A percentile compares a stretch with the other conserved stretches of the same genome.
Conservation (phyloP, 345 rosid species). For the Moricandia arvensis region DNA sequence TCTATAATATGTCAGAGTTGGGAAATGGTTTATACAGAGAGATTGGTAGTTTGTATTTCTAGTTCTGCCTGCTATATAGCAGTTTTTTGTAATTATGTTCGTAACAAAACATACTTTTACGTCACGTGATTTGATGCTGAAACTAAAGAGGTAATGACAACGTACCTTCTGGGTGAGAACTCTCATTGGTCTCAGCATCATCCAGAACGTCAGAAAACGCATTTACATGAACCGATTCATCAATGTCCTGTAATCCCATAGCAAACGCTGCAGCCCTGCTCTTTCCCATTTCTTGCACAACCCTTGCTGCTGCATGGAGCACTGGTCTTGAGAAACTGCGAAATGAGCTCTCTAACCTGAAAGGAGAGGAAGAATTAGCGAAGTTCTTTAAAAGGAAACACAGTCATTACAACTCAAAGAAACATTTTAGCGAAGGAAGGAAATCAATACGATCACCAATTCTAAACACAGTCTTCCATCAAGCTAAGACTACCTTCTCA, state of each 20-base stretch:
- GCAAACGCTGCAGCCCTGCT: conserved; percentile 97
- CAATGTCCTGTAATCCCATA: conserved; percentile 85
- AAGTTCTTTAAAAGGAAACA: conserved; percentile 14
- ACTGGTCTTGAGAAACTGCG: conserved; percentile 99
- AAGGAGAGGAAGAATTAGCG: conserved; percentile 8
- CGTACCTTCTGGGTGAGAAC: conserved; percentile 79
- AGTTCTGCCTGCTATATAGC: conserved; percentile 3
- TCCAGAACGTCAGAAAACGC: conserved; percentile 57
- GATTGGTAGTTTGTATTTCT: conserved; percentile 1
- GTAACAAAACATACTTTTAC: background rate
- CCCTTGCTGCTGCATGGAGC: conserved; percentile 98
- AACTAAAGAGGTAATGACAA: conserved; percentile 15
- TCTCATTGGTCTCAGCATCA: conserved; percentile 73
- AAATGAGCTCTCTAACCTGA: conserved; percentile 96
- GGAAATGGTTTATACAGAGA: background rate
- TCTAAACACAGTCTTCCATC: conserved; percentile 10
- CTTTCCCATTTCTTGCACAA: conserved; percentile 98
- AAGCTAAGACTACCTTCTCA: conserved; percentile 75
- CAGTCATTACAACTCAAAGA: conserved; percentile 15
- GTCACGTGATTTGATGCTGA: background rate
- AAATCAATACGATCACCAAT: conserved; percentile 13
- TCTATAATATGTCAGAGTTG: background rate
- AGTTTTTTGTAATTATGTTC: background rate
- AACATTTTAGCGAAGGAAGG: conserved; percentile 17
- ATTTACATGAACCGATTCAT: conserved; percentile 79